Conservation (phyloP, 2,329 filamentous ascomycete genomes). For the Epichloe elymi region DNA sequence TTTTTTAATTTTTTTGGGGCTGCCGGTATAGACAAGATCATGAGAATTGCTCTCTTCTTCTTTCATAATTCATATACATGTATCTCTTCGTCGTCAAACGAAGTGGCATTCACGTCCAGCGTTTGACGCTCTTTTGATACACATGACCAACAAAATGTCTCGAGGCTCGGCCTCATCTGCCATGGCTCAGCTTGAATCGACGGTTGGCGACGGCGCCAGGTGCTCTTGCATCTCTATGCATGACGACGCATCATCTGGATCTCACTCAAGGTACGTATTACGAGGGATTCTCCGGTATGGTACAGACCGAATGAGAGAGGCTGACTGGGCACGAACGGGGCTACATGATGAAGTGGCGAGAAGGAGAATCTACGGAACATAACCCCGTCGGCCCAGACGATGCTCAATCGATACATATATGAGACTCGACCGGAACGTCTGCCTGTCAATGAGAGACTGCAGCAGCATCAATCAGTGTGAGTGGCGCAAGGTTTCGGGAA, state of each 20-base stretch:
- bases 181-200: neutral
- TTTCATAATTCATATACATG: too few relatives aligned
- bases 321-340: too few relatives aligned
- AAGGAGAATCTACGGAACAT: neutral
- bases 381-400: neutral
- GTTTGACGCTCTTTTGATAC: too few relatives aligned
- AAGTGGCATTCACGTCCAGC: too few relatives aligned
- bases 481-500: neutral
- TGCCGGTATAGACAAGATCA: too few relatives aligned
- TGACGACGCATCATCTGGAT: neutral
- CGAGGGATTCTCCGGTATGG: too few relatives aligned
- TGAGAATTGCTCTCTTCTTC: too few relatives aligned
- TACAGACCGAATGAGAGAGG: too few relatives aligned
- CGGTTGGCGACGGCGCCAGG: neutral
- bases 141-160: neutral
- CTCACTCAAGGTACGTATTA: neutral
- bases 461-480: neutral
- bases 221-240: neutral
- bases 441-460: neutral
- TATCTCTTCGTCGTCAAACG: too few relatives aligned
- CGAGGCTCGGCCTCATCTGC: neutral
- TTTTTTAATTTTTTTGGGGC: too few relatives aligned
- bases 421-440: neutral
- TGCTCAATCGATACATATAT: neutral
- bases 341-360: too few relatives aligned